phyloP scores from a whole-genome alignment of 2,329 filamentous ascomycete species.

The Bisporella sp. region DNA sequence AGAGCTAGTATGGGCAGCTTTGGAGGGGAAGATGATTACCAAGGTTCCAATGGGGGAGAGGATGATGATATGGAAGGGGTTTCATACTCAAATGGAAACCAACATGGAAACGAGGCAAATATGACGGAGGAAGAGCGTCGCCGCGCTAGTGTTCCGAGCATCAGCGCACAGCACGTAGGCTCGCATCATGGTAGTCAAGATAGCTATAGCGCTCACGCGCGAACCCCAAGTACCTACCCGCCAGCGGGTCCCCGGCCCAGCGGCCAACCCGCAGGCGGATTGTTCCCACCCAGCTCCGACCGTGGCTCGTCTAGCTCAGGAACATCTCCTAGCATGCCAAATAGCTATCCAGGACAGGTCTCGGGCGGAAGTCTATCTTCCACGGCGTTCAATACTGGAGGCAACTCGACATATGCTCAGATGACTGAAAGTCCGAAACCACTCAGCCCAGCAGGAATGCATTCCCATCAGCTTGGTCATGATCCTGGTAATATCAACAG shows the following conservation, averaged over 20 bases:
- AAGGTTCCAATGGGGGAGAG: slow-evolving; percentile 43
- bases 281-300: slow-evolving; percentile 56
- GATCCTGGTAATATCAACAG: slow-evolving; percentile 45
- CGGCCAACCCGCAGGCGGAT: slow-evolving; percentile 40
- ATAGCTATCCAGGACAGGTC: slow-evolving; percentile 34
- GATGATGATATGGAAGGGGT: slow-evolving; percentile 53
- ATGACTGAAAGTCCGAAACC: slow-evolving; percentile 88
- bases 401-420: slow-evolving; percentile 57
- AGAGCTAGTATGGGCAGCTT: slow-evolving; percentile 81
- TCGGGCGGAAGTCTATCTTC: slow-evolving; percentile 44
- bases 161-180: slow-evolving; percentile 64
- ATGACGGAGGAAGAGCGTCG: slow-evolving; percentile 52
- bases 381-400: slow-evolving; percentile 36
- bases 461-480: slow-evolving; percentile 43
- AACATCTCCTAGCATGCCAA: slow-evolving; percentile 42
- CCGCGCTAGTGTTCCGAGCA: slow-evolving; percentile 65
- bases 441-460: slow-evolving; percentile 54
- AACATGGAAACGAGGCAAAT: slow-evolving; percentile 50
- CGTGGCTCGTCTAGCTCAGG: slow-evolving; percentile 44
- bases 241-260: slow-evolving; percentile 44
- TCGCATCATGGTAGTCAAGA: slow-evolving; percentile 30
- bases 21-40: slow-evolving; percentile 68
- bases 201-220: slow-evolving; percentile 48
- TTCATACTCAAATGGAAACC: slow-evolving; percentile 38
- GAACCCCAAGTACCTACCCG: slow-evolving; percentile 70